These are phyloP conservation scores for Fonsecaea monophora DNA, from an alignment of 2,329 filamentous ascomycete species.

Conservation along the genomic window DNA sequence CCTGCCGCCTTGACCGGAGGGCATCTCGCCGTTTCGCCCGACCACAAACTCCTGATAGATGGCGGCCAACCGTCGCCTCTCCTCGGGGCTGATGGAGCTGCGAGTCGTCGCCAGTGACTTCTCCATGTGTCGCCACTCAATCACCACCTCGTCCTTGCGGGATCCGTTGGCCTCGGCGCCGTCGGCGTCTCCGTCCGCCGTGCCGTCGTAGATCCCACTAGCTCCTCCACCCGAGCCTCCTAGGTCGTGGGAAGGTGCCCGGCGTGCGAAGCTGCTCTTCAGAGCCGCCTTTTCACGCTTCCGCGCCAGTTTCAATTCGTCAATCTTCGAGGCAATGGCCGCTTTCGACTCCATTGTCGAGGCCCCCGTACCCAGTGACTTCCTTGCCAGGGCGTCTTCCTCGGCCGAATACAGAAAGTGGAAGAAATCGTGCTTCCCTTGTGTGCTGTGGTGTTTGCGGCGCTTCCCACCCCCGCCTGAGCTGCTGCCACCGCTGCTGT, in stretches of 20 bases:
- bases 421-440: conserved; percentile 65
- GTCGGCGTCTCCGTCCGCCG: conserved; percentile 28
- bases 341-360: conserved; percentile 76
- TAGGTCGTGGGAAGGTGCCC: neutral
- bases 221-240: too few relatives aligned
- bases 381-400: conserved; percentile 58
- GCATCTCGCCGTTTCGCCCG: conserved; percentile 93
- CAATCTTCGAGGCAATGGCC: conserved; percentile 79
- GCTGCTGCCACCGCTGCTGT: conserved; percentile 40
- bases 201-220: neutral
- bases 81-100: conserved; percentile 80
- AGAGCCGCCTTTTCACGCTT: conserved; percentile 38
- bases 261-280: conserved; percentile 22
- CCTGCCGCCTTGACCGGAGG: conserved; percentile 85
- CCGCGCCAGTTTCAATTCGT: conserved; percentile 75
- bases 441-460: conserved; percentile 41
- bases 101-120: conserved; percentile 78
- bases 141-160: conserved; percentile 64
- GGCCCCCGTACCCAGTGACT: conserved; percentile 54
- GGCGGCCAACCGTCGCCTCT: conserved; percentile 73
- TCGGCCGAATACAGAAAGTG: conserved; percentile 79
- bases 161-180: conserved; percentile 43
- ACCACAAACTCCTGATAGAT: conserved; percentile 95
- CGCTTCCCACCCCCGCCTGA: conserved; percentile 48
- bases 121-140: conserved; percentile 82